Percentiles rank a stretch among this genome's conserved stretches.
phyloP scores from a whole-genome alignment of 352 stramenopile genomes.

The Phytophthora aleatoria region DNA sequence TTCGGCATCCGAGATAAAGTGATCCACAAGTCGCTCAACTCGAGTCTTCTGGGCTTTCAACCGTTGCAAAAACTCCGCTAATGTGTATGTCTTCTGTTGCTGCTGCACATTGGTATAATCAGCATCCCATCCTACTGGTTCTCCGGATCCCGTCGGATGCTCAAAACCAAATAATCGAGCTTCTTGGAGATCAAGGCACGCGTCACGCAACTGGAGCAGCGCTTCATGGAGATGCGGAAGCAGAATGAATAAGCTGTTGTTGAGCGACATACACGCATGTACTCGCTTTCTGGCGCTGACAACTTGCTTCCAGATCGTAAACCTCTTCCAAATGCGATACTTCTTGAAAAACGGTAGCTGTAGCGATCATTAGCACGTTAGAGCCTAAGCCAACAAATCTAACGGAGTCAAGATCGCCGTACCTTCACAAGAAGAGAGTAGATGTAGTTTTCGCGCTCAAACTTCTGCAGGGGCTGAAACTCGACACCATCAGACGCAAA shows the following conservation, averaged over 20 bases:
- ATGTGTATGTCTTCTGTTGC: slow-evolving; percentile 65
- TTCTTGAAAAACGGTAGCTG: slow-evolving; percentile 90
- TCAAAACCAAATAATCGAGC: slow-evolving; percentile 39
- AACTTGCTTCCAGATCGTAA: slow-evolving; percentile 85
- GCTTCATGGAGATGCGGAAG: slow-evolving; percentile 82
- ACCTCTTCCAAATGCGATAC: slow-evolving; percentile 92
- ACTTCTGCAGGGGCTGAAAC: slow-evolving; percentile 90
- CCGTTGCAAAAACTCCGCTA: slow-evolving; percentile 81
- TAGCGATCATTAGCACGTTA: not conserved
- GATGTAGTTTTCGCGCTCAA: slow-evolving; percentile 92
- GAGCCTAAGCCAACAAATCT: not conserved
- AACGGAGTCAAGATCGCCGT: slow-evolving; percentile 6
- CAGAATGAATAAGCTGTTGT: slow-evolving; percentile 89
- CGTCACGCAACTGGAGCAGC: slow-evolving; percentile 69
- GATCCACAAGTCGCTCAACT: slow-evolving; percentile 59
- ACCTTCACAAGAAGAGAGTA: slow-evolving; percentile 84
- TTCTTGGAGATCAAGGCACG: slow-evolving; percentile 62
- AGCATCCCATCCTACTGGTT: not conserved
- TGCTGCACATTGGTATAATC: slow-evolving; percentile 4
- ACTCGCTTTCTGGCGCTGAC: slow-evolving; percentile 59
- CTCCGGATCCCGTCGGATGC: slow-evolving; percentile 11
- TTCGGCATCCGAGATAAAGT: slow-evolving; percentile 59
- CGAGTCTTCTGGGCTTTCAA: slow-evolving; percentile 75
- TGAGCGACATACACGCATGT: slow-evolving; percentile 49
- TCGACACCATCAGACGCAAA: slow-evolving; percentile 80